Percentiles rank a stretch among this genome's conserved stretches.
phyloP scores from a whole-genome alignment of 2,329 filamentous ascomycete genomes.

The Achaetomium macrosporum region DNA sequence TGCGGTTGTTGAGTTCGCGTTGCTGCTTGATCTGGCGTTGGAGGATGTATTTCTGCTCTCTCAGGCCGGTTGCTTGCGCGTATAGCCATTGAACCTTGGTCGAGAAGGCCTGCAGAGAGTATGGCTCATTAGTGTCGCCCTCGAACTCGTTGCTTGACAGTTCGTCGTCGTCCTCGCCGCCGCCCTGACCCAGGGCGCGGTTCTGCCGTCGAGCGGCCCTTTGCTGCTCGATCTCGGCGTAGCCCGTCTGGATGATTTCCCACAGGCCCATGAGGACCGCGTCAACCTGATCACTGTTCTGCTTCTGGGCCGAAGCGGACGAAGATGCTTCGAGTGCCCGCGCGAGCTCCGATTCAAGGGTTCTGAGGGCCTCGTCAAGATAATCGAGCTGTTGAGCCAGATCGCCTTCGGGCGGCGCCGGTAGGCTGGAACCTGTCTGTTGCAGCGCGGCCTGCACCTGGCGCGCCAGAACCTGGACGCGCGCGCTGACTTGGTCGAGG shows the following conservation, averaged over 20 bases:
- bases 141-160: constrained; percentile 55
- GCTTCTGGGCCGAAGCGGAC: constrained; percentile 29
- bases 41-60: constrained; percentile 83
- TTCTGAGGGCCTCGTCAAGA: constrained; percentile 56
- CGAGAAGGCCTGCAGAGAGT: constrained; percentile 70
- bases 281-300: constrained; percentile 51
- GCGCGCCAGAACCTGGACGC: constrained; percentile 57
- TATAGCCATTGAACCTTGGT: constrained; percentile 75
- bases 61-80: constrained; percentile 66
- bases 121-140: constrained; percentile 53
- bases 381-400: constrained; percentile 64
- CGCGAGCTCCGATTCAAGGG: constrained; percentile 40
- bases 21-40: constrained; percentile 94
- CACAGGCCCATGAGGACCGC: constrained; percentile 48
- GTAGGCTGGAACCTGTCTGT: constrained; percentile 42
- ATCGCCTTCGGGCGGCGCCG: constrained; percentile 54
- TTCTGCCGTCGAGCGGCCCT: constrained; percentile 48
- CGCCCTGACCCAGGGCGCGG: constrained; percentile 47
- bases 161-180: constrained; percentile 51
- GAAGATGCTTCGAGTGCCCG: constrained; percentile 31
- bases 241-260: constrained; percentile 51
- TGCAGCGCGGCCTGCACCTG: constrained; percentile 56
- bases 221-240: constrained; percentile 49
- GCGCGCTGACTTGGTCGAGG: constrained; percentile 43
- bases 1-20: constrained; percentile 83